Percentiles rank a stretch among this genome's conserved stretches.
Conservation (phyloP, 2,329 filamentous ascomycete species). For the Mycosphaerelloides madeirae region DNA sequence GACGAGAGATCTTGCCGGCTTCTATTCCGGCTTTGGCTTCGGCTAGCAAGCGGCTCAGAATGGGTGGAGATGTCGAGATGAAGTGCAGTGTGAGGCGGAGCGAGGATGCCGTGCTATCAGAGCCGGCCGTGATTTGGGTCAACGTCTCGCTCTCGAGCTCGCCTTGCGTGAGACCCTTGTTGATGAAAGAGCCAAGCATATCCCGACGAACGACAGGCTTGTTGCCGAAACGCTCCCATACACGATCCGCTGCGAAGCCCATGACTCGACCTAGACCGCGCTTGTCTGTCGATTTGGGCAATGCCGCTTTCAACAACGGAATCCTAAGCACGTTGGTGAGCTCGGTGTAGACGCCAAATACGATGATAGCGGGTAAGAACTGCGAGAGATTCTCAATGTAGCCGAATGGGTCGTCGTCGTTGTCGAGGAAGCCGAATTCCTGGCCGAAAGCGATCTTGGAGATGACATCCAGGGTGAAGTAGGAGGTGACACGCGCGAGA, state of each 20-base stretch:
- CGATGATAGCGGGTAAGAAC: constrained; percentile 42
- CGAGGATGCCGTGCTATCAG: constrained; percentile 54
- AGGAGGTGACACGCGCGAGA: constrained; percentile 33
- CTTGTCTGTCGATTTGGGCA: constrained; percentile 47
- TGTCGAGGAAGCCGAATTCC: constrained; percentile 47
- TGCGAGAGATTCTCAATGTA: constrained; percentile 45
- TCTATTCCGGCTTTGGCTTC: constrained; percentile 44
- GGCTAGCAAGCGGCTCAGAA: constrained; percentile 42
- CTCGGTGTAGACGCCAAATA: constrained; percentile 42
- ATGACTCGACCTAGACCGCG: constrained; percentile 36
- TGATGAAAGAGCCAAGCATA: constrained; percentile 53
- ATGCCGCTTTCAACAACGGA: constrained; percentile 38
- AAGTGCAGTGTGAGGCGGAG: constrained; percentile 52
- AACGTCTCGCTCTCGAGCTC: constrained; percentile 43
- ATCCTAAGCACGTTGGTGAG: constrained; percentile 40
- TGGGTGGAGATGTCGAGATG: constrained; percentile 47
- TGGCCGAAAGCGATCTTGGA: constrained; percentile 40
- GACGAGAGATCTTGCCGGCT: constrained; percentile 35
- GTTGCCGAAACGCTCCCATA: constrained; percentile 44
- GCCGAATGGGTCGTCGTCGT: constrained; percentile 46
- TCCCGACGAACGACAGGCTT: constrained; percentile 44
- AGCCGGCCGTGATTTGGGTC: constrained; percentile 51
- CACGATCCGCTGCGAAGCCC: constrained; percentile 44
- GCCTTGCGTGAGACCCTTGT: constrained; percentile 39
- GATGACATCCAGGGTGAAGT: constrained; percentile 41